Base-by-base conservation (phyloP, 1,284 basidiomycete species). In the Cryptococcus maquisensis region DNA sequence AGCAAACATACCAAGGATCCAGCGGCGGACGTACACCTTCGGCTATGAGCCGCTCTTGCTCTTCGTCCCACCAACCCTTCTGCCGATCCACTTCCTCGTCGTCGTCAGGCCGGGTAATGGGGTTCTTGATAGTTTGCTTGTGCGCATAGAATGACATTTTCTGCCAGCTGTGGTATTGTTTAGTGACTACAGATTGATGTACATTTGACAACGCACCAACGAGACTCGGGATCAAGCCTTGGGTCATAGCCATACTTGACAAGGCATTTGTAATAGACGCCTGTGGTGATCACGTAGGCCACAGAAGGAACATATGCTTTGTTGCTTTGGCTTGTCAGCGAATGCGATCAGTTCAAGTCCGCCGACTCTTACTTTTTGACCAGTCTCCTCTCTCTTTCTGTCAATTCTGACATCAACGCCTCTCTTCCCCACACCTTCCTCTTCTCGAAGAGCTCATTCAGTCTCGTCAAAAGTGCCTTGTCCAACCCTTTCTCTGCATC, bases 201-300 rank as follows among this genome's bases (percentile, higher is more conserved):
- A 23, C n/a, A 44, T 8, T 44, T 16, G 8, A 24, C 16, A 4
- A 70, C 78, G 49, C 66, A 93, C 91, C 91, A 83, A 60, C 90
- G 81, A 41, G 88, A 86, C 40, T 81, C 77, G 0, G 80, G 79
- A 59, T 89, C 82, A 59, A 80, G 79, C 47, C 93, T 80, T 12
- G 94, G 93, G 69, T 99, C 95, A 69, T 95, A 98, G 3, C 86
- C 86, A 55, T 92, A 88, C 42, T 85, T 83, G 24, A 98, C 82
- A 45, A 95, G 81, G 8, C 88, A 88, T 68, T 98, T 94, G 49
- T 91, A 82, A 86, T 89, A 98, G 2, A 93, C 91, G 0, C 95
- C 95, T 60, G 97, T 94, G 57, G 86, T 83, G 69, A 98, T 95
- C 2, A 89, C 86, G 70, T 94, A 98, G 46, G 86, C 71, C 4